A percentile compares a stretch with the other conserved stretches of the same genome.
Evolutionary conservation across 352 stramenopile species (phyloP).

Genomic region (Pythium coloratum): DNA sequence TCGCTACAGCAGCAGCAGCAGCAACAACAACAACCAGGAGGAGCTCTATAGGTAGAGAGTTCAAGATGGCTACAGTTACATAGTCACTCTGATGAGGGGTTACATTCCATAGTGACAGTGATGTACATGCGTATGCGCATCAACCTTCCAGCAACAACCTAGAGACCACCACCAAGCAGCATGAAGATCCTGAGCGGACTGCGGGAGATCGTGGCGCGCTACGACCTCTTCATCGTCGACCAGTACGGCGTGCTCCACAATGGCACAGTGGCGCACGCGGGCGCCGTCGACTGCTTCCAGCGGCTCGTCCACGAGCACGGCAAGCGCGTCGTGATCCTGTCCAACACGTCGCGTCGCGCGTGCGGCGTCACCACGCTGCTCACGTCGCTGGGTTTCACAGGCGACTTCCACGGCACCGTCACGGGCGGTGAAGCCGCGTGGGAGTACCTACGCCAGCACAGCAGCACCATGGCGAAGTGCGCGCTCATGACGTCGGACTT

Average conservation of each 20-base stretch:
- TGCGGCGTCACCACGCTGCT: constrained; percentile 48
- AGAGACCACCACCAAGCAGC: neutral
- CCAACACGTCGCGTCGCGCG: constrained; percentile 85
- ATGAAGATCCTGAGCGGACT: constrained; percentile 41
- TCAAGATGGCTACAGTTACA: neutral
- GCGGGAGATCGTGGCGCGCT: constrained; percentile 46
- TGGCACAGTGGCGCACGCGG: constrained; percentile 63
- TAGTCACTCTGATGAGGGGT: neutral
- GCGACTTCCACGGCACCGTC: constrained; percentile 49
- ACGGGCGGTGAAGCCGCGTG: constrained; percentile 59
- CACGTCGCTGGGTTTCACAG: constrained; percentile 64
- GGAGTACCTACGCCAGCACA: constrained; percentile 35
- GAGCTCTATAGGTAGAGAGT: neutral
- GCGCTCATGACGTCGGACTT: constrained; percentile 45
- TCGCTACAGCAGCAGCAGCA: constrained; percentile 2
- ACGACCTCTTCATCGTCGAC: constrained; percentile 91
- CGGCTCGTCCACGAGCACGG: constrained; percentile 37
- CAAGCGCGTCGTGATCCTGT: constrained; percentile 87
- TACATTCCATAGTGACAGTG: neutral
- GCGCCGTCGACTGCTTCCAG: constrained; percentile 65
- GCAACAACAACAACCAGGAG: neutral
- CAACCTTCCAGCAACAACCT: neutral
- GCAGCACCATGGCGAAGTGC: constrained; percentile 31
- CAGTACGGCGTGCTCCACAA: constrained; percentile 93
- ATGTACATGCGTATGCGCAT: neutral